These are phyloP conservation scores for Deinandra increscens DNA, from an alignment of 129 eudicot genomes.

Conservation along the genomic window DNA sequence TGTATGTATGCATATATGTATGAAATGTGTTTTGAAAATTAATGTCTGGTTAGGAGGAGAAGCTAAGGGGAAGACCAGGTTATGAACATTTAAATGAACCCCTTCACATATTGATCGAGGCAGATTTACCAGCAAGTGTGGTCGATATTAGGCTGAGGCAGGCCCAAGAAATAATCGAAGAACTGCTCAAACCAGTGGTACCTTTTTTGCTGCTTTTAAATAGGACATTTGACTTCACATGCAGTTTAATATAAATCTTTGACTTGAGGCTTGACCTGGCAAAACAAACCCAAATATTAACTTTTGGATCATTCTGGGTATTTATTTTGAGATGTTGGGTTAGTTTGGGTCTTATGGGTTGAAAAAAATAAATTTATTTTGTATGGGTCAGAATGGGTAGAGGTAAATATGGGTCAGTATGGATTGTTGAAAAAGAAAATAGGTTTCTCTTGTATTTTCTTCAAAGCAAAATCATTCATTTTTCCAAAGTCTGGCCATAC, in stretches of 20 bases:
- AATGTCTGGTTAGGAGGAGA: constrained; percentile 59
- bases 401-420: no score
- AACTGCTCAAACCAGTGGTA: constrained; percentile 93
- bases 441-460: no score
- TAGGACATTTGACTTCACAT: not conserved
- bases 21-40: not conserved
- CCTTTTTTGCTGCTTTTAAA: not conserved
- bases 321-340: no score
- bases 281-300: no score
- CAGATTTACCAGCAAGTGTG: constrained; percentile 71
- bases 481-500: no score
- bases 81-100: constrained; percentile 78
- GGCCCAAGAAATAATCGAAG: constrained; percentile 76
- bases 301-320: no score
- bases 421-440: no score
- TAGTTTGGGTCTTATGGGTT: no score
- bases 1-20: not conserved
- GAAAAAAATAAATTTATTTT: no score
- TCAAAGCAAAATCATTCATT: no score
- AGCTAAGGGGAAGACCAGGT: constrained; percentile 73
- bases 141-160: constrained; percentile 68
- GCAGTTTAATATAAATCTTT: not conserved
- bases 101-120: constrained; percentile 72
- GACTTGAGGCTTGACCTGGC: no score
- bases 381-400: no score